A percentile compares a stretch with the other conserved stretches of the same genome.
Evolutionary conservation across 2,329 filamentous ascomycete genomes (phyloP).

Genomic region (Aaosphaeria pasadenensis): DNA sequence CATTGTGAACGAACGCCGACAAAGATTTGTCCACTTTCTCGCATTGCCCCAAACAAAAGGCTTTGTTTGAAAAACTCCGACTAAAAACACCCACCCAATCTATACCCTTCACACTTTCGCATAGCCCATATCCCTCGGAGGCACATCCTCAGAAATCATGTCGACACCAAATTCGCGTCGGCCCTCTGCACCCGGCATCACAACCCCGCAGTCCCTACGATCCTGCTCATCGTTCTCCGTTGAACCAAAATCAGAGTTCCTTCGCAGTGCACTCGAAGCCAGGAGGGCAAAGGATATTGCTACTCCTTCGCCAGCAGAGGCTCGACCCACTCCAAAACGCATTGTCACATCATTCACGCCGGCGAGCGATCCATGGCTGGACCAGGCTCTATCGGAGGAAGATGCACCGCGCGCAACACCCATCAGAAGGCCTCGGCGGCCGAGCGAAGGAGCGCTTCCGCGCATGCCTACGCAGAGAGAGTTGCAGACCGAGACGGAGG

Average conservation of each 20-base stretch:
- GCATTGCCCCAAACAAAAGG: not conserved
- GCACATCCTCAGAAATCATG: slow-evolving; percentile 14
- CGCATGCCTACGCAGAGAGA: slow-evolving; percentile 27
- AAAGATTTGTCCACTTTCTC: not conserved
- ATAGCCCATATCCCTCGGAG: too few relatives aligned
- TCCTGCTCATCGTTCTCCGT: slow-evolving; percentile 10
- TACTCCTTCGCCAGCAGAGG: slow-evolving; percentile 10
- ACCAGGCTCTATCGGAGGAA: slow-evolving; percentile 26
- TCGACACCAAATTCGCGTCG: slow-evolving; percentile 17
- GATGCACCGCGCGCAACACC: slow-evolving; percentile 10
- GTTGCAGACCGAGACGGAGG: slow-evolving; percentile 24
- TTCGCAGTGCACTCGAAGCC: slow-evolving; percentile 31
- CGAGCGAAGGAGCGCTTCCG: slow-evolving; percentile 19
- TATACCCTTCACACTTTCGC: too few relatives aligned
- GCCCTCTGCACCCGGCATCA: slow-evolving; percentile 16
- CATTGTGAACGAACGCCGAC: too few relatives aligned
- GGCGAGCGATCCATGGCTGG: slow-evolving; percentile 26
- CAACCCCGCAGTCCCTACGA: slow-evolving; percentile 1
- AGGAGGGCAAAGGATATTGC: slow-evolving; percentile 22
- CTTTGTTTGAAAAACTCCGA: too few relatives aligned
- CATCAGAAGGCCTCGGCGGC: slow-evolving; percentile 19
- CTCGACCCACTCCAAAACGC: slow-evolving; percentile 4
- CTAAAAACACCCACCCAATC: too few relatives aligned
- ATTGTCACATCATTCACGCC: slow-evolving; percentile 17
- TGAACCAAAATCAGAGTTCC: slow-evolving; percentile 31